Evolutionary conservation across 169 alveolate species (phyloP), one percentile per base, ranked within the genome.

Genomic region (Plasmodium sp.): DNA sequence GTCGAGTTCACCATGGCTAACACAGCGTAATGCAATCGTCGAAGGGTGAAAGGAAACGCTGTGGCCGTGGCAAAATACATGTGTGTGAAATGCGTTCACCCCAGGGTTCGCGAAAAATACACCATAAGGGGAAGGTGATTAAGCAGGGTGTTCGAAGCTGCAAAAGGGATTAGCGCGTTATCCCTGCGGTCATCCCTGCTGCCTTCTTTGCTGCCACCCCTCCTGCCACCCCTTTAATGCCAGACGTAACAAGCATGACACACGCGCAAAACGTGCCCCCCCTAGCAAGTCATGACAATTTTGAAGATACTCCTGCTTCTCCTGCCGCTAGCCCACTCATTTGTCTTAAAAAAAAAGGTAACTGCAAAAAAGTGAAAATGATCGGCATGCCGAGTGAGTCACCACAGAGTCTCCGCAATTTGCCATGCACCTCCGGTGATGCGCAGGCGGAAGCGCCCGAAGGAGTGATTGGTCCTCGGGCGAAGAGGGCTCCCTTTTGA

Each of bases 251-350:
- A 51, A 80, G 56, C 56, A 80, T 80, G 84, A 80, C 84, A 80
- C 39, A 80, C 48, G 84, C 67, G 73, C 4, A 14, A 39, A 74
- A 85, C 84, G 80, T 51, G 93, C 79, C 48, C 41, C 43, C 81
- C 85, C 27, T 54, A 85, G 80, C n/a, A 77, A 41, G 93, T 77
- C 93, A 85, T 85, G 93, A 85, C 56, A 85, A 74, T 85, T 62
- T 36, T 74, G 86, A 85, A 74, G 14, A 85, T 85, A 51, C 54
- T 85, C 45, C 41, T 85, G 12, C 54, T 85, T 74, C 75, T 85
- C 58, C 36, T 85, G 33, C 36, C 56, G 56, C 71, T 85, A 45
- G 80, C n/a, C 43, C 73, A 75, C 39, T 85, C 93, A 48, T 85
- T 74, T 85, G 71, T 85, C 51, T 74, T 85, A 74, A 85, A 85